A percentile compares a stretch with the other conserved stretches of the same genome.
Evolutionary conservation across 306 rosid genomes (phyloP).

Genomic region (Cajanus cajan): DNA sequence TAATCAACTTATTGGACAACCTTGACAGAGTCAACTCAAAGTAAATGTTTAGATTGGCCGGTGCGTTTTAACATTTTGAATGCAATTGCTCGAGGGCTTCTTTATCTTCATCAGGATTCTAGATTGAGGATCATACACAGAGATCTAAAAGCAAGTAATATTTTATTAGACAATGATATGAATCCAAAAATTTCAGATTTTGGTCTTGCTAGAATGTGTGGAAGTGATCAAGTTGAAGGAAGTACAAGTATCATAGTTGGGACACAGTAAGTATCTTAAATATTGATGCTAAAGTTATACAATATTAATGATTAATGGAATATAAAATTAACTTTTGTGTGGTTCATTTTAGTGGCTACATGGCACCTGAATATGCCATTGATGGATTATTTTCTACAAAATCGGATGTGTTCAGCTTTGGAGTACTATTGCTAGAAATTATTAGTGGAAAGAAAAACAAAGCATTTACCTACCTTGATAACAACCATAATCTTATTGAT

Average conservation of each 20-base stretch:
- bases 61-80: background rate
- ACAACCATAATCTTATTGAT: background rate
- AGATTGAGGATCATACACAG: background rate
- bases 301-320: background rate
- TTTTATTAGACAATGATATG: background rate
- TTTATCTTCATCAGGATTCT: background rate
- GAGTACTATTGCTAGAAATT: background rate
- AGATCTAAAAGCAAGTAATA: background rate
- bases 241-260: background rate
- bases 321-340: background rate
- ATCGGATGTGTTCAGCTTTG: background rate
- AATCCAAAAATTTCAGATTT: conserved; percentile 1
- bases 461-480: background rate
- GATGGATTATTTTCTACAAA: background rate
- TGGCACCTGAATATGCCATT: conserved; percentile 4
- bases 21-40: background rate
- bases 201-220: background rate
- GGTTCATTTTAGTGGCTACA: background rate
- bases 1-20: background rate
- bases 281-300: background rate
- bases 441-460: background rate
- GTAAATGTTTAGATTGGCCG: background rate
- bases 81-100: background rate
- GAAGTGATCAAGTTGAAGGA: background rate
- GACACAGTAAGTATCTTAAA: background rate